phyloP scores from a whole-genome alignment of 306 rosid genomes.

The Prosopis cineraria region DNA sequence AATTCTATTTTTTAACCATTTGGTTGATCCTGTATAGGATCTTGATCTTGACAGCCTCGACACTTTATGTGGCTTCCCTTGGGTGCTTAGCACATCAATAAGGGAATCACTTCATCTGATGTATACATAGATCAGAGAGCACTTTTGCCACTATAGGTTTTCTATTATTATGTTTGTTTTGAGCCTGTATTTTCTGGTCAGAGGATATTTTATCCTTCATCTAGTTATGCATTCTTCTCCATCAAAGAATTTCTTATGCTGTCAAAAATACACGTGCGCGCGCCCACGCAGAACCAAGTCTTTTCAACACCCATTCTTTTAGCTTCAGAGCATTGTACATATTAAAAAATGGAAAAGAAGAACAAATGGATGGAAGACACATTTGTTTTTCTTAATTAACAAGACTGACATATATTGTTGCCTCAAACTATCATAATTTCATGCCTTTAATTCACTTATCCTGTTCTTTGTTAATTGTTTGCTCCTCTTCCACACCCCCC shows the following conservation, averaged over 20 bases:
- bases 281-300: no score
- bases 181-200: not conserved
- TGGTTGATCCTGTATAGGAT: not conserved
- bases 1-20: not conserved
- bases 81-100: not conserved
- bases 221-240: not conserved
- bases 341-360: not conserved
- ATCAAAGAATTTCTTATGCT: not conserved
- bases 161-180: not conserved
- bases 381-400: not conserved
- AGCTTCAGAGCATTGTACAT: not conserved
- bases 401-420: not conserved
- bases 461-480: conserved; percentile 11
- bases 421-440: not conserved
- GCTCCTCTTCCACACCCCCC: conserved; percentile 6
- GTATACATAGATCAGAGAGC: not conserved
- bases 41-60: not conserved
- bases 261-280: not conserved
- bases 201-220: not conserved
- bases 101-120: not conserved
- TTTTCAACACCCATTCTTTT: not conserved
- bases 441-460: conserved; percentile 24
- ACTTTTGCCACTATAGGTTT: not conserved
- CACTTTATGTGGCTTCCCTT: not conserved
- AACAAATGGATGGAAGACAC: not conserved